Conservation (phyloP, 148 eudicot species). For the Persicaria tinctoria region DNA sequence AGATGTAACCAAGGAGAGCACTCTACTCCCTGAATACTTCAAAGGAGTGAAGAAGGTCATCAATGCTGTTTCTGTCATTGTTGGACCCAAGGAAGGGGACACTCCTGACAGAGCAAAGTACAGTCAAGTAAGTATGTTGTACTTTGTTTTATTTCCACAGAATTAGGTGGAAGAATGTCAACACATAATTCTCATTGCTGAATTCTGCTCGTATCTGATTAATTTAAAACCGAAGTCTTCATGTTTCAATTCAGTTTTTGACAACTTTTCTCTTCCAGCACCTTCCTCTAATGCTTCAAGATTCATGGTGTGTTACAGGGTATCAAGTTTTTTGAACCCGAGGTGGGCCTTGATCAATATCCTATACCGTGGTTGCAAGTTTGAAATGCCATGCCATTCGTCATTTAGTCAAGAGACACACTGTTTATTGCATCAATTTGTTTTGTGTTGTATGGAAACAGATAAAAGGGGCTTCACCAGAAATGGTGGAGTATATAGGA, state of each 20-base stretch:
- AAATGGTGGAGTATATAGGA: constrained; percentile 83
- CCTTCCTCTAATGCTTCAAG: constrained; percentile 14
- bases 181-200: background rate
- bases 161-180: background rate
- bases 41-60: constrained; percentile 84
- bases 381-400: constrained; percentile 1
- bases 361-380: constrained; percentile 10
- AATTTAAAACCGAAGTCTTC: background rate
- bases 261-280: background rate
- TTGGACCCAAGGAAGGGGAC: constrained; percentile 98
- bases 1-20: constrained; percentile 82
- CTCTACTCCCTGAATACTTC: constrained; percentile 69
- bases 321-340: constrained; percentile 98
- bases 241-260: background rate
- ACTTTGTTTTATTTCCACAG: background rate
- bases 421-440: background rate
- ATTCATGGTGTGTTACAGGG: constrained; percentile 50
- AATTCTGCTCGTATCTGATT: background rate
- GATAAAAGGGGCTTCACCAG: constrained; percentile 98
- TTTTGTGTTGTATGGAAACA: constrained; percentile 31
- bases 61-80: constrained; percentile 86
- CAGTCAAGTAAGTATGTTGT: constrained; percentile 57
- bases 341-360: constrained; percentile 50
- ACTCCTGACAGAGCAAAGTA: constrained; percentile 94
- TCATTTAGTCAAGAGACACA: background rate